Base-by-base conservation (phyloP, 371 early-diverging fungal genomes). In the Lichtheimia ramosa region DNA sequence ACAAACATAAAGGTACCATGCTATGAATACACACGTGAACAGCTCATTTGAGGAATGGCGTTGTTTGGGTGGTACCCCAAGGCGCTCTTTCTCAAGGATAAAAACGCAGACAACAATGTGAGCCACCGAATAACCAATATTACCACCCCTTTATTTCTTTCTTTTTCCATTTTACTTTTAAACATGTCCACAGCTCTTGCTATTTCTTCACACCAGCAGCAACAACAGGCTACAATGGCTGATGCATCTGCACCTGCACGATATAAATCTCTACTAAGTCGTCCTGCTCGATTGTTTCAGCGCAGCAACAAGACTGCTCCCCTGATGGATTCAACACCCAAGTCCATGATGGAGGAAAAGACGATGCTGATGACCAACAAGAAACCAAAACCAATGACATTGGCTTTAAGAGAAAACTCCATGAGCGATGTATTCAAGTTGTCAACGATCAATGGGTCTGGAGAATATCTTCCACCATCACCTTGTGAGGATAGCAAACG, bases 401-500 rank as follows among this genome's bases (percentile, higher is more conserved):
- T 70, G 2, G 68, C 73, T 16, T 59, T 72, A 13, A 54, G 54
- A 51, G 77, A 77, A 58, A 62, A 70, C 0, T 51, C 58, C 5
- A 63, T 63, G 21, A 48, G 56, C 6, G 64, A 72, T 43, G 54
- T 74, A n/a, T 74, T 70, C 20, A 71, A 77, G 49, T 24, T 77
- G 24, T 74, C 72, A 4, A 77, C 77, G 1, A 73, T 77, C 48
- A 74, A 77, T 56, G 62, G 62, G 41, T 65, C 60, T 40, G 77
- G 77, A 28, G 60, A 74, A 4, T 77, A 74, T 43, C 49, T 77
- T 53, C 77, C 75, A 13, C 77, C 77, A 14, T 74, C 74, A 10
- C 77, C 74, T 0, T 58, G 58, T 27, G 63, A 68, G 41, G 66
- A 63, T 23, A 58, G 53, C 51, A 67, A 70, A 48, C 58, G 58